Evolutionary conservation across 2,329 filamentous ascomycete species (phyloP).

Genomic region (Ophiostoma himal-ulmi): DNA sequence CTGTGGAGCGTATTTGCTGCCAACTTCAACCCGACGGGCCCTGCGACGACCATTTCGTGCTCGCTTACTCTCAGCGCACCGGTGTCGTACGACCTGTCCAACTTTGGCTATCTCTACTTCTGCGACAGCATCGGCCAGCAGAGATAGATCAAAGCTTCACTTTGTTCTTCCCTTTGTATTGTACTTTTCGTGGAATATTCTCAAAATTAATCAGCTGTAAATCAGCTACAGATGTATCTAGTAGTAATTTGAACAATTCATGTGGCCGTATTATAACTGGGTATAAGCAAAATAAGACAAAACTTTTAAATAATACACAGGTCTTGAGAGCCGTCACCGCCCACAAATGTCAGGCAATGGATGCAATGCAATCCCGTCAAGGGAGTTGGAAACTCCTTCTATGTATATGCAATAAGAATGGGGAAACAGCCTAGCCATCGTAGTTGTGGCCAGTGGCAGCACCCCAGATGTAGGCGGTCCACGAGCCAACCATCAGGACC

Average conservation of each 20-base stretch:
- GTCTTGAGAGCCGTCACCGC: background rate
- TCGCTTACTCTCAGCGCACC: background rate
- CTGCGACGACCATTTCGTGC: background rate
- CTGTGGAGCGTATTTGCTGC: background rate
- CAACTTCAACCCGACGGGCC: background rate
- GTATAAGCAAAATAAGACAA: background rate
- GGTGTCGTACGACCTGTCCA: background rate
- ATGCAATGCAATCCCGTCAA: background rate
- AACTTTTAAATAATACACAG: constrained; percentile 3
- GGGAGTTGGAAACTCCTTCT: background rate
- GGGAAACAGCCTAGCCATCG: background rate
- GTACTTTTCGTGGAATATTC: background rate
- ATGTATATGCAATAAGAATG: background rate
- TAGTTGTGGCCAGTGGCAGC: constrained; percentile 37
- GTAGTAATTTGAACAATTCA: too few species aligned
- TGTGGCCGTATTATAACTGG: background rate
- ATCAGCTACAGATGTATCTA: too few species aligned
- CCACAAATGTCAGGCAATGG: background rate
- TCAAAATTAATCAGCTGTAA: too few species aligned
- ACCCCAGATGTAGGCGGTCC: constrained; percentile 57
- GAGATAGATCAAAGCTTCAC: background rate
- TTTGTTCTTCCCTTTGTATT: background rate
- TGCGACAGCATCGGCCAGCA: background rate
- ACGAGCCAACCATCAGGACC: constrained; percentile 46
- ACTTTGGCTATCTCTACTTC: constrained; percentile 2